phyloP scores from a whole-genome alignment of 257 asterid genomes.

The Solanum dulcamara region DNA sequence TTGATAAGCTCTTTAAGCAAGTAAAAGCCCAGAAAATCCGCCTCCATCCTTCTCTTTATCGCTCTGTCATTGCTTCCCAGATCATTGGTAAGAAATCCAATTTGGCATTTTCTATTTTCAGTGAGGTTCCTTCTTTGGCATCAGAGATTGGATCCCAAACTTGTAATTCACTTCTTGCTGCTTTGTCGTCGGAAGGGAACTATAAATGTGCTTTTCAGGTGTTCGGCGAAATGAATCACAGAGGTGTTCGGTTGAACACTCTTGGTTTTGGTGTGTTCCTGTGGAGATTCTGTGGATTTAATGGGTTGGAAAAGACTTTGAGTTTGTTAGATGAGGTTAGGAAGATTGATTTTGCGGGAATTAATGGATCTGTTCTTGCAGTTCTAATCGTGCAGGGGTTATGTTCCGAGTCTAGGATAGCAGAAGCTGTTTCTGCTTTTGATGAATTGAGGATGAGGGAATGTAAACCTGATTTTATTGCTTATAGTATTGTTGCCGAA shows the following conservation, averaged over 20 bases:
- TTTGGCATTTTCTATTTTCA: slow-evolving; percentile 47
- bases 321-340: slow-evolving; percentile 43
- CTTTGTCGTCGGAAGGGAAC: slow-evolving; percentile 50
- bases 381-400: slow-evolving; percentile 61
- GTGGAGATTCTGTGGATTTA: slow-evolving; percentile 50
- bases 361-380: slow-evolving; percentile 58
- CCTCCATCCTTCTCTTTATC: slow-evolving; percentile 37
- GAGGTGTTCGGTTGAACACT: slow-evolving; percentile 40
- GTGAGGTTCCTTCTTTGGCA: slow-evolving; percentile 12
- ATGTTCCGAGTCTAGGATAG: slow-evolving; percentile 25
- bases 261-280: slow-evolving; percentile 76
- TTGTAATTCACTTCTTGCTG: slow-evolving; percentile 78
- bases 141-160: slow-evolving; percentile 37
- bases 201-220: slow-evolving; percentile 29
- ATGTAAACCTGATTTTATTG: slow-evolving; percentile 88
- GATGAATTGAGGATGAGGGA: slow-evolving; percentile 65
- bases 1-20: slow-evolving; percentile 52
- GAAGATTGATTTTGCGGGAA: slow-evolving; percentile 28
- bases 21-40: slow-evolving; percentile 30
- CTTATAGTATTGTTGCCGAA: slow-evolving; percentile 82
- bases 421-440: slow-evolving; percentile 40
- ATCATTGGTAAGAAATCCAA: slow-evolving; percentile 41
- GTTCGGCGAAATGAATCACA: slow-evolving; percentile 59
- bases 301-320: slow-evolving; percentile 31
- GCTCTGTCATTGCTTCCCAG: slow-evolving; percentile 33